Evolutionary conservation across 192 early-diverging fungal genomes (phyloP).

Genomic region (Backusella macrospora): DNA sequence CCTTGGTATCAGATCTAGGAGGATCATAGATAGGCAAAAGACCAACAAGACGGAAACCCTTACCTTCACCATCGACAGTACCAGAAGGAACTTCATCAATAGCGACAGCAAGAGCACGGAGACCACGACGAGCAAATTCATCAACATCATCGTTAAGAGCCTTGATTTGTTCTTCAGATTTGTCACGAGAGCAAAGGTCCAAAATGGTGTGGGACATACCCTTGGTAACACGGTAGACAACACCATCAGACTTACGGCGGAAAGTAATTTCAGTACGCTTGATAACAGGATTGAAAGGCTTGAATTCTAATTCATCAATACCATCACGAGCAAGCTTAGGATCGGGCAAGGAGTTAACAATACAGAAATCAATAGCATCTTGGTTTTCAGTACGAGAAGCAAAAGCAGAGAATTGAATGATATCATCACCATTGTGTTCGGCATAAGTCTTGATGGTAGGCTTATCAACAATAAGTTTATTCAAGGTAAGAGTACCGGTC

Average conservation of each 20-base stretch:
- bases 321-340: slow-evolving; percentile 58
- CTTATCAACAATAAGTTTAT: slow-evolving; percentile 74
- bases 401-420: slow-evolving; percentile 71
- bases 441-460: slow-evolving; percentile 73
- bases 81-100: slow-evolving; percentile 66
- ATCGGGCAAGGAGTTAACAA: slow-evolving; percentile 67
- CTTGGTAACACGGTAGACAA: slow-evolving; percentile 69
- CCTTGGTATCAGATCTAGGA: slow-evolving; percentile 77
- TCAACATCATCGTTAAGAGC: slow-evolving; percentile 58
- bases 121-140: slow-evolving; percentile 64
- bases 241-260: slow-evolving; percentile 63
- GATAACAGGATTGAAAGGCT: slow-evolving; percentile 74
- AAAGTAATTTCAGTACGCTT: slow-evolving; percentile 79
- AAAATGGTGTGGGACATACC: slow-evolving; percentile 74
- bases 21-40: slow-evolving; percentile 78
- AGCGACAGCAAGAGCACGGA: slow-evolving; percentile 77
- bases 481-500: slow-evolving; percentile 89
- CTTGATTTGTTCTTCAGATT: slow-evolving; percentile 60
- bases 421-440: slow-evolving; percentile 57
- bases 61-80: slow-evolving; percentile 61
- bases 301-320: slow-evolving; percentile 69
- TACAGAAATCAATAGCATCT: slow-evolving; percentile 79
- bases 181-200: slow-evolving; percentile 70
- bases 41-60: slow-evolving; percentile 68
- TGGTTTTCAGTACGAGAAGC: slow-evolving; percentile 76